Evolutionary conservation across 2,329 filamentous ascomycete genomes (phyloP), one percentile per base, ranked within the genome.

Genomic region (Macroventuria anomochaeta): DNA sequence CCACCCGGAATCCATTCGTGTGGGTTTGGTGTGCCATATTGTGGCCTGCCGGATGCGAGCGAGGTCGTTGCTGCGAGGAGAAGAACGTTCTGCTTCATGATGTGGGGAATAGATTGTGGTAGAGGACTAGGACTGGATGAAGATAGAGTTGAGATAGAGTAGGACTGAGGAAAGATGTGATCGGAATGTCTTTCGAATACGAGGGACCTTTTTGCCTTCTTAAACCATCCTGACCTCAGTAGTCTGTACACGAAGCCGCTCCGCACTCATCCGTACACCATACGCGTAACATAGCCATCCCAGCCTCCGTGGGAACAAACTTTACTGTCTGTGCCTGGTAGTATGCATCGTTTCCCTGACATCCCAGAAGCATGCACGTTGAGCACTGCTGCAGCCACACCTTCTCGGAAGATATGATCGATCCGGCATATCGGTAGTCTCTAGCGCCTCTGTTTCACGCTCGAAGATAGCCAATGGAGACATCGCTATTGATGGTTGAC

Each of bases 1-100:
- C 58, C 62, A 1, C 41, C 50, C 8, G 63, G 44, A 11, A 61
- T 58, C 64, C 63, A 67, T 20, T 48, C 53, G 26, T 65, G 61
- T 10, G 61, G 44, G 18, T 62, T 53, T 2, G 15, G 2, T 5
- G 47, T 28, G 25, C 34, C 29, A 18, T 59, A 50, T 25, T 60
- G 49, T 10, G 51, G 56, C 18, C 11, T 50, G 3, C 57, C 49
- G 7, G 55, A 55, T 13, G n/a, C 54, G 10, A 60, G 15, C 3
- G 53, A 46, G 15, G 41, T 51, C 3, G 51, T 46, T n/a, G 42
- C 36, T 37, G 49, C 54, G 11, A 49, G 40, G 29, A 43, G 28
- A 15, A 57, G 28, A 5, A 52, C 23, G 18, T 46, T 46, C 31
- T 49, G 54, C 46, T 47, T 57, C 52, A 55, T 55, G 40, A 13